phyloP scores from a whole-genome alignment of 1,284 basidiomycete genomes.

The Rhodotorula sp. region DNA sequence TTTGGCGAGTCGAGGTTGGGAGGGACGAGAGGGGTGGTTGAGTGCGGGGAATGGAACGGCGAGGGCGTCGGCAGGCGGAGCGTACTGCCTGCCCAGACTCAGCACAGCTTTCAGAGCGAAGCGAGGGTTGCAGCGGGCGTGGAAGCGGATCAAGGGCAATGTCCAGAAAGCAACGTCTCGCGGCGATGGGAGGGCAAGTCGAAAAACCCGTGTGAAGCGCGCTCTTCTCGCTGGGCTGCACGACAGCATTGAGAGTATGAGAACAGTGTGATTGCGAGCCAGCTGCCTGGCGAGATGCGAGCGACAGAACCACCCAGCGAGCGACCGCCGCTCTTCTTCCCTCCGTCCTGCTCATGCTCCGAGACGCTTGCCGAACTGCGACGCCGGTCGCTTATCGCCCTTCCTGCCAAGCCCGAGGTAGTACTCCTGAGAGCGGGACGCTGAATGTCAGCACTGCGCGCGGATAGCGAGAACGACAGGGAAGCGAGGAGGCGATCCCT shows the following conservation, averaged over 20 bases:
- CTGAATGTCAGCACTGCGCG: background rate
- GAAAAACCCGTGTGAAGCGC: background rate
- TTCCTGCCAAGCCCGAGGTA: slow-evolving; percentile 32
- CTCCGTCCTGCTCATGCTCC: slow-evolving; percentile 16
- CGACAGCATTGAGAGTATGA: background rate
- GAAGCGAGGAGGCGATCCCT: background rate
- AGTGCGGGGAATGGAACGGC: too few relatives aligned
- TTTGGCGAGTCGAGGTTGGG: background rate
- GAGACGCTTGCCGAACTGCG: slow-evolving; percentile 24
- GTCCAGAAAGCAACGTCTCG: too few relatives aligned
- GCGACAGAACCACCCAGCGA: too few relatives aligned
- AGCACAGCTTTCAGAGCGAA: too few relatives aligned
- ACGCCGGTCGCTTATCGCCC: slow-evolving; percentile 29
- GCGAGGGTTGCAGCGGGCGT: too few relatives aligned
- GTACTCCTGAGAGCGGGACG: slow-evolving; percentile 22
- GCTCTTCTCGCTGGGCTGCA: background rate
- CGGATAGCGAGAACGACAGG: background rate
- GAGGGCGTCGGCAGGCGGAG: too few relatives aligned
- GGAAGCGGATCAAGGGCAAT: too few relatives aligned
- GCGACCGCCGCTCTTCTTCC: too few relatives aligned
- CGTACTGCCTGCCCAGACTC: too few relatives aligned
- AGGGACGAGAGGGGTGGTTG: background rate
- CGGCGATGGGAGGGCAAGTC: background rate
- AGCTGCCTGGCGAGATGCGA: too few relatives aligned
- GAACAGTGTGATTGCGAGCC: background rate